phyloP scores from a whole-genome alignment of 345 rosid genomes.

The Camelina hispida region DNA sequence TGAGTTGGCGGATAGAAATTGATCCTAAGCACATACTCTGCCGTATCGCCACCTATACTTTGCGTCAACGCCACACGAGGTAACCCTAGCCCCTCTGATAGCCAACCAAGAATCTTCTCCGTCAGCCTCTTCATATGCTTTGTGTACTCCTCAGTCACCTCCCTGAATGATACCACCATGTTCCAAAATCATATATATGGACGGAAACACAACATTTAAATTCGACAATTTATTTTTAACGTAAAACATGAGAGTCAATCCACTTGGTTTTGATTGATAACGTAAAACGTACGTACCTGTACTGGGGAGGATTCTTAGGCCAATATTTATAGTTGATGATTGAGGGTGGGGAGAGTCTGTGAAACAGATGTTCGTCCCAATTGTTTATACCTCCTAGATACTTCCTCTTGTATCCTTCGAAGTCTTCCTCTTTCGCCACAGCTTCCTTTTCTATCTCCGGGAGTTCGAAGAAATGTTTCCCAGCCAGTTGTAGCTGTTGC shows the following conservation, averaged over 20 bases:
- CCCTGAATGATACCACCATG: not conserved
- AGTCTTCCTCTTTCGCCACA: not conserved
- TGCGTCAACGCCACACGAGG: not conserved
- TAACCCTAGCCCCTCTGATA: not conserved
- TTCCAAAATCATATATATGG: not conserved
- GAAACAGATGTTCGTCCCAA: not conserved
- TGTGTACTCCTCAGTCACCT: not conserved
- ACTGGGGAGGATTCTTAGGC: conserved; percentile 7
- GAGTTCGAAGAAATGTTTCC: not conserved
- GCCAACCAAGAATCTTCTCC: not conserved
- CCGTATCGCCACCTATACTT: not conserved
- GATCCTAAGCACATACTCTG: not conserved
- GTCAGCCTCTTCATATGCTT: not conserved
- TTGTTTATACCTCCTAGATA: not conserved
- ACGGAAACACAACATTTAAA: not conserved
- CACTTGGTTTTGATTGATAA: not conserved
- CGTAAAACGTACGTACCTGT: not conserved
- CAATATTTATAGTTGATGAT: not conserved
- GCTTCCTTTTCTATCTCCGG: not conserved
- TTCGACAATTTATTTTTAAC: no score
- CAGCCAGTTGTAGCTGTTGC: conserved; percentile 43
- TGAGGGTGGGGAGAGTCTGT: not conserved
- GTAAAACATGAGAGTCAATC: not conserved
- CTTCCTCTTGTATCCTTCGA: conserved; percentile 2
- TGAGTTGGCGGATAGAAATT: conserved; percentile 4